Evolutionary conservation across 2,329 filamentous ascomycete genomes (phyloP), one percentile per base, ranked within the genome.

Genomic region (Aspergillus sp.): DNA sequence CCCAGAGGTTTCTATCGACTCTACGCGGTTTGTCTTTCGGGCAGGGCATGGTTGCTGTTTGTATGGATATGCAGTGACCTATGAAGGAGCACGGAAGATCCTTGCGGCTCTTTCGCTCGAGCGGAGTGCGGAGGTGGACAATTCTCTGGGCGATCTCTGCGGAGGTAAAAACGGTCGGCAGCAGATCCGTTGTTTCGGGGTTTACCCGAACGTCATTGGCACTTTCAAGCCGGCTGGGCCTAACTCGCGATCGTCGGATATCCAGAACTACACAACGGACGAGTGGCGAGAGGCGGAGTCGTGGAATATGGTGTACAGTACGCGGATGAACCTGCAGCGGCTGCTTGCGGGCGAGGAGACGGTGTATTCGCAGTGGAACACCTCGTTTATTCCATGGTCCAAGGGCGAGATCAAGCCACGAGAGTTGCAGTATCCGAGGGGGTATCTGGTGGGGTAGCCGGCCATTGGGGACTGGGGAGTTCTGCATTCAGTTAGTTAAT

Each of bases 81-180:
- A 65, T 12, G 56, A 61, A 48, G 76, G 75, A 4, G 76, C 76
- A 9, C 69, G 68, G 18, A 74, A 72, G 38, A 66, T 78, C 5
- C 61, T 78, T 17, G 68, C 67, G 20, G 59, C 68, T 50, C 66
- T 76, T 54, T 63, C 50, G 7, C 48, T 70, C 53, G 66, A 58
- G 36, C 62, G 64, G 50, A 66, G 58, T 56, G 68, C 57, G 53
- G 66, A 72, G 2, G 66, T 74, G 39, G 81, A 84, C 59, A 69
- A 80, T 30, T 72, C 79, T 60, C 62, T 83, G 48, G 66, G 77
- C 11, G 75, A 77, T 50, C 79, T 79, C 67, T 83, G 81, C 62
- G 76, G 78, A 22, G 77, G 76, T 0, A 45, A 56, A 24, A 62
- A 68, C 5, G 62, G 71, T 7, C 69, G 70, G 0, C 69, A 56